These are phyloP conservation scores for Erodium maritimum DNA, from an alignment of 345 rosid species.

Conservation along the genomic window DNA sequence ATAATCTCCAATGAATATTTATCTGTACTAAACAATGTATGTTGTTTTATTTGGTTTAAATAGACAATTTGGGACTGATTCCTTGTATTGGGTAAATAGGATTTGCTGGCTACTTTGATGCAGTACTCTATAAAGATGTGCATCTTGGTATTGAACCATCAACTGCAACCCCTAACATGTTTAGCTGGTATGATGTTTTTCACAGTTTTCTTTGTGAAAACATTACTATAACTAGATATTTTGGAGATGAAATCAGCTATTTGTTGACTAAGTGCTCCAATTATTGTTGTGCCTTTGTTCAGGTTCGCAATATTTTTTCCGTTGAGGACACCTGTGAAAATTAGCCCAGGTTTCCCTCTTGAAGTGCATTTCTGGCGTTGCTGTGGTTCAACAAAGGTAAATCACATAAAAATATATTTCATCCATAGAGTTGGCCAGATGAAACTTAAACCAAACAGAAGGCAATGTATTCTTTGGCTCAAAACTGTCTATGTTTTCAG, in stretches of 20 bases:
- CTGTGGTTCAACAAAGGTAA: constrained; percentile 73
- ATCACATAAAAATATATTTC: not conserved
- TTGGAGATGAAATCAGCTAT: not conserved
- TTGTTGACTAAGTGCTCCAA: not conserved
- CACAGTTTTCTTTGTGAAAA: not conserved
- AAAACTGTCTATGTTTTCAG: too few relatives aligned
- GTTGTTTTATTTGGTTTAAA: not conserved
- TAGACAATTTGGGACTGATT: constrained; percentile 9
- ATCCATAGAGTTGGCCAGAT: too few relatives aligned
- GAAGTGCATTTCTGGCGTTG: constrained; percentile 96
- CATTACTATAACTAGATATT: too few relatives aligned
- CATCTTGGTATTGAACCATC: constrained; percentile 96
- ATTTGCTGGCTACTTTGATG: constrained; percentile 92
- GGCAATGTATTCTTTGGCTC: too few relatives aligned
- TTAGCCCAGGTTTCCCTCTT: constrained; percentile 44
- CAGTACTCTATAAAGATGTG: constrained; percentile 80
- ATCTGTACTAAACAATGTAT: not conserved
- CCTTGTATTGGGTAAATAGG: constrained; percentile 28
- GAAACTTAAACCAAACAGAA: too few relatives aligned
- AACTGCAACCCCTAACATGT: constrained; percentile 91
- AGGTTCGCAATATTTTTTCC: constrained; percentile 99
- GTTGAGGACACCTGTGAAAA: constrained; percentile 57
- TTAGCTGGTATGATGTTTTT: constrained; percentile 62
- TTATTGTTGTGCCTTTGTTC: constrained; percentile 4
- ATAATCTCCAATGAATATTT: constrained; percentile 6